phyloP scores from a whole-genome alignment of 139 green algal genomes.

The Volvox reticuliferus region DNA sequence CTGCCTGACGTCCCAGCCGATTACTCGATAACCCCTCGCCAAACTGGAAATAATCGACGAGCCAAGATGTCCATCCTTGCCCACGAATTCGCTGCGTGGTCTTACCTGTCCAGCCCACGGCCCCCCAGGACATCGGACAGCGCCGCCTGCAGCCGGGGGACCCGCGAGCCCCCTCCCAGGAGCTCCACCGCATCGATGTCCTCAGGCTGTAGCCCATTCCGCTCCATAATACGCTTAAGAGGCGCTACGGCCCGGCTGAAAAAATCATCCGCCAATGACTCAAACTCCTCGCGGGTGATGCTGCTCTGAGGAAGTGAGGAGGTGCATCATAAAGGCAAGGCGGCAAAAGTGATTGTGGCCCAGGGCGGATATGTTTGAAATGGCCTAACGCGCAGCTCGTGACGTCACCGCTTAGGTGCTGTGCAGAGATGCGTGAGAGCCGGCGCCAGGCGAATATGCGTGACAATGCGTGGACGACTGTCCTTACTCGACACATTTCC shows the following conservation, averaged over 20 bases:
- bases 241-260: constrained; percentile 73
- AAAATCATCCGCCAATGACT: constrained; percentile 84
- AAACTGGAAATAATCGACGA: too few relatives aligned
- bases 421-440: too few relatives aligned
- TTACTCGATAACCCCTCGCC: too few relatives aligned
- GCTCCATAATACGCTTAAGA: constrained; percentile 77
- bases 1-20: too few relatives aligned
- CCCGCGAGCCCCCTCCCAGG: constrained; percentile 88
- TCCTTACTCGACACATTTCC: too few relatives aligned
- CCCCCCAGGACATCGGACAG: constrained; percentile 83
- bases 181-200: constrained; percentile 90
- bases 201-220: constrained; percentile 74
- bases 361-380: too few relatives aligned
- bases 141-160: constrained; percentile 83
- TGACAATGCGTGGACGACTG: too few relatives aligned
- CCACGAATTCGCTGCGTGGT: too few relatives aligned
- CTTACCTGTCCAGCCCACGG: constrained; percentile 69
- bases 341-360: neutral
- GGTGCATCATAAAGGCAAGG: neutral
- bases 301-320: constrained; percentile 34
- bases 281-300: constrained; percentile 82
- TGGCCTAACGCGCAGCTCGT: too few relatives aligned
- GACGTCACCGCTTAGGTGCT: too few relatives aligned
- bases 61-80: too few relatives aligned
- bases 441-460: too few relatives aligned